A percentile compares a stretch with the other conserved stretches of the same genome.
Conservation (phyloP, 257 asterid genomes). For the Eustoma russellianum region DNA sequence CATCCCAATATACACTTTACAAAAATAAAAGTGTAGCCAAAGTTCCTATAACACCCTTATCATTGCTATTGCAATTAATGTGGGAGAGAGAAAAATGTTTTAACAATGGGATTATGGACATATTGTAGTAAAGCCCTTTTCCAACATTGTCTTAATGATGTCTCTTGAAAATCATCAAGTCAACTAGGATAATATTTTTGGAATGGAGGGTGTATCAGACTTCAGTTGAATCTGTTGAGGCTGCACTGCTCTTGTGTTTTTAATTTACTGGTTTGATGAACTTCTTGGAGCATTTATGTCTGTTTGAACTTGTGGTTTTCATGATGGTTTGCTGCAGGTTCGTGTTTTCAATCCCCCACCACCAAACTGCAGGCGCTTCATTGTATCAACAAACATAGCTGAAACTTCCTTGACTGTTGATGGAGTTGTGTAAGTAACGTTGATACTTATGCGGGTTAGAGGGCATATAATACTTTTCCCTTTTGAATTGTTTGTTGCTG, state of each 20-base stretch:
- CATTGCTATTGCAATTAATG: too few species aligned
- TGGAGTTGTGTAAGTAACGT: constrained; percentile 82
- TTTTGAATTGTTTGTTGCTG: too few species aligned
- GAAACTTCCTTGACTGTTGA: constrained; percentile 97
- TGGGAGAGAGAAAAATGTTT: too few species aligned
- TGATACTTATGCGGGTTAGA: not conserved
- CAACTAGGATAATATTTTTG: too few species aligned
- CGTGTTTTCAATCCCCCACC: constrained; percentile 87
- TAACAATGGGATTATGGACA: too few species aligned
- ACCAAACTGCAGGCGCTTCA: constrained; percentile 82
- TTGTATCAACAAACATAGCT: constrained; percentile 94
- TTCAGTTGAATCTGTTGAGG: not conserved
- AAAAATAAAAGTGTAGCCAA: too few species aligned
- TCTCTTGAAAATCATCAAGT: too few species aligned
- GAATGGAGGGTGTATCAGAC: not conserved
- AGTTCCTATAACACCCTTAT: too few species aligned
- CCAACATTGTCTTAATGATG: too few species aligned
- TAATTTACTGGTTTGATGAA: not conserved
- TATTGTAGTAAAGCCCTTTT: too few species aligned
- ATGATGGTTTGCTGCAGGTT: constrained; percentile 41
- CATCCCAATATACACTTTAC: too few species aligned
- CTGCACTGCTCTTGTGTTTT: not conserved
- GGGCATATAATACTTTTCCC: too few species aligned
- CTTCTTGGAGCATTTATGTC: not conserved
- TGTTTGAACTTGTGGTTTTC: constrained; percentile 11